A percentile compares a stretch with the other conserved stretches of the same genome.
These are phyloP conservation scores for Candida wancherniae DNA, from an alignment of 805 yeast species.

Conservation along the genomic window DNA sequence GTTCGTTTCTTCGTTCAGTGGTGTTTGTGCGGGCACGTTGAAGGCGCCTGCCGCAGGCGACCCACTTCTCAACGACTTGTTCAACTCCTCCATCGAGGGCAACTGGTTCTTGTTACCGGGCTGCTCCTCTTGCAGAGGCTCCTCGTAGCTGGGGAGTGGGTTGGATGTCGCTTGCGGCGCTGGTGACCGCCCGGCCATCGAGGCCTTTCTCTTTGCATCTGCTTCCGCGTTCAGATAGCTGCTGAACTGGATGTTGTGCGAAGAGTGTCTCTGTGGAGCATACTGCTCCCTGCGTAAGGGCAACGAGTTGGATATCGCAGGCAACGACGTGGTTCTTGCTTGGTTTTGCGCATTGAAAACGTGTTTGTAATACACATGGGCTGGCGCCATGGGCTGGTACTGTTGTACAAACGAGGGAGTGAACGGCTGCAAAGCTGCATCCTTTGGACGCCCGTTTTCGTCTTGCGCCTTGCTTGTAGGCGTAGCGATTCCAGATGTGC, in stretches of 20 bases:
- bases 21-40: too few species aligned
- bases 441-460: too few species aligned
- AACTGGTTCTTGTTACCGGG: slow-evolving; percentile 17
- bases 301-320: slow-evolving; percentile 12
- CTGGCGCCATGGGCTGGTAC: slow-evolving; percentile 14
- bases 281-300: slow-evolving; percentile 6
- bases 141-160: not conserved
- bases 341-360: slow-evolving; percentile 11
- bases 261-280: slow-evolving; percentile 14
- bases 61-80: slow-evolving; percentile 24
- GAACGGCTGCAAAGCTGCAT: too few species aligned
- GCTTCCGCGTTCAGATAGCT: slow-evolving; percentile 1
- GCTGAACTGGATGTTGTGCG: slow-evolving; percentile 3
- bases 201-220: slow-evolving; percentile 1
- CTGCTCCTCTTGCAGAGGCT: slow-evolving; percentile 1
- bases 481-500: not conserved
- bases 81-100: slow-evolving; percentile 36
- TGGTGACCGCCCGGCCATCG: not conserved
- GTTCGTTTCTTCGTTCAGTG: slow-evolving; percentile 8
- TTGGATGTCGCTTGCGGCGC: slow-evolving; percentile 1
- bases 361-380: slow-evolving; percentile 14
- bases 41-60: slow-evolving; percentile 3
- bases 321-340: slow-evolving; percentile 14
- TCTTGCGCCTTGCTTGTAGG: too few species aligned
- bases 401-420: slow-evolving; percentile 13